Evolutionary conservation across 805 yeast genomes (phyloP).

Genomic region (Pichia scutulata): DNA sequence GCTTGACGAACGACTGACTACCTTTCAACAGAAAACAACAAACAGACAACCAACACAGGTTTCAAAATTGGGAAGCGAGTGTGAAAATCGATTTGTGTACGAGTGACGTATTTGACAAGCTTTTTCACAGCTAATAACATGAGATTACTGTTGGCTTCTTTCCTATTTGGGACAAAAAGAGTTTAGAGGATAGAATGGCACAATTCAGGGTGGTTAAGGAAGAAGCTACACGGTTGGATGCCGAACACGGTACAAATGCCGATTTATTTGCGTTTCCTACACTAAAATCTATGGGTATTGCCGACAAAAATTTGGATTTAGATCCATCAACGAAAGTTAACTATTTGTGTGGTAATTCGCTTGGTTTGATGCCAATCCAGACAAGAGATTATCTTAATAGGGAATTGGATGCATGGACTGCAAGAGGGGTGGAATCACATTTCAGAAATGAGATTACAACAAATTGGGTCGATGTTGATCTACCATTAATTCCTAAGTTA

Average conservation of each 20-base stretch:
- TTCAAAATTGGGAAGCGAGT: background rate
- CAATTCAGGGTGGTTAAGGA: background rate
- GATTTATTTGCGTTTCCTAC: constrained; percentile 63
- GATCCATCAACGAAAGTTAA: constrained; percentile 25
- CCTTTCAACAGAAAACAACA: no score
- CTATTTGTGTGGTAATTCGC: constrained; percentile 89
- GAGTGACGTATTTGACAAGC: background rate
- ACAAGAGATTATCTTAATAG: constrained; percentile 49
- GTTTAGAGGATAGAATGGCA: background rate
- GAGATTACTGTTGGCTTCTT: background rate
- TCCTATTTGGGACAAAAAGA: background rate
- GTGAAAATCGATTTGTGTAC: no score
- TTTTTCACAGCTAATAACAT: background rate
- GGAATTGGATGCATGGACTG: constrained; percentile 79
- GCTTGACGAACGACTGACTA: no score
- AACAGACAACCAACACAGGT: background rate
- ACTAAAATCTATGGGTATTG: constrained; percentile 48
- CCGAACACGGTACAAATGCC: constrained; percentile 30
- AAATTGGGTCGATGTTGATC: constrained; percentile 78
- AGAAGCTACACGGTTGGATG: constrained; percentile 33
- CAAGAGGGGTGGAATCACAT: constrained; percentile 78
- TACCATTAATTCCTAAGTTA: constrained; percentile 61
- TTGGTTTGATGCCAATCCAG: constrained; percentile 76
- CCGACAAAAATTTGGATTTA: constrained; percentile 17
- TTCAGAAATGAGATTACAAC: constrained; percentile 48